These are phyloP conservation scores for Fusarium praegraminearum DNA, from an alignment of 2,329 filamentous ascomycete genomes.

Conservation along the genomic window DNA sequence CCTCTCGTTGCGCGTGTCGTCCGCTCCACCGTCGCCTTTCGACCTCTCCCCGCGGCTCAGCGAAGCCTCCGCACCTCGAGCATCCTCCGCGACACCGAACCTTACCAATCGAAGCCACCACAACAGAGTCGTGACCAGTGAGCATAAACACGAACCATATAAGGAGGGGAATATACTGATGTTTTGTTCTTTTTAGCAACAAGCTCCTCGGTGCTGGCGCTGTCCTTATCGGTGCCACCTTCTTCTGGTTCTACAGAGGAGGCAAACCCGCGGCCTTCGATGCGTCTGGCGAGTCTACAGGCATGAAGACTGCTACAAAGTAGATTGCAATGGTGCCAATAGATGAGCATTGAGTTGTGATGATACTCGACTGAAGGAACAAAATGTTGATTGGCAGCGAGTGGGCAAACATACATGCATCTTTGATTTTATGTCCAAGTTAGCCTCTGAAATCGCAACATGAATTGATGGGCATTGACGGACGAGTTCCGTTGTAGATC, in stretches of 20 bases:
- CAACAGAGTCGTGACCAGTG: constrained; percentile 30
- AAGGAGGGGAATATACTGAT: neutral
- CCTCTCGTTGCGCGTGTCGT: constrained; percentile 18
- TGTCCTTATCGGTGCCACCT: constrained; percentile 22
- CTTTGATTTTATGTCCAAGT: neutral
- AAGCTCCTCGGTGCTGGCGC: constrained; percentile 34
- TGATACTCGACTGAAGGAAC: neutral
- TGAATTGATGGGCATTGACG: neutral
- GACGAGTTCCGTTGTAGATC: neutral
- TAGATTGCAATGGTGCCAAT: constrained; percentile 6
- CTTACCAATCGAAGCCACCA: constrained; percentile 35
- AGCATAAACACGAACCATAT: neutral
- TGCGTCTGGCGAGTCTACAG: constrained; percentile 18
- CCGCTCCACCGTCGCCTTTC: constrained; percentile 22
- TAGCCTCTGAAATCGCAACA: constrained; percentile 3
- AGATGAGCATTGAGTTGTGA: neutral
- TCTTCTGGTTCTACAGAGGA: constrained; percentile 38
- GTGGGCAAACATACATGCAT: neutral
- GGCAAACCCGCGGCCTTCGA: constrained; percentile 29
- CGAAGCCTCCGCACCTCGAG: constrained; percentile 38
- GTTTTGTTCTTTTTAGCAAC: constrained; percentile 14
- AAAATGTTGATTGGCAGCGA: neutral
- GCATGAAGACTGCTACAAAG: constrained; percentile 23
- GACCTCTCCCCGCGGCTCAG: constrained; percentile 34
- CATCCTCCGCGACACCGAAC: constrained; percentile 29